Base-by-base conservation (phyloP, 2,329 filamentous ascomycete genomes). In the Thermomyces lanuginosus region DNA sequence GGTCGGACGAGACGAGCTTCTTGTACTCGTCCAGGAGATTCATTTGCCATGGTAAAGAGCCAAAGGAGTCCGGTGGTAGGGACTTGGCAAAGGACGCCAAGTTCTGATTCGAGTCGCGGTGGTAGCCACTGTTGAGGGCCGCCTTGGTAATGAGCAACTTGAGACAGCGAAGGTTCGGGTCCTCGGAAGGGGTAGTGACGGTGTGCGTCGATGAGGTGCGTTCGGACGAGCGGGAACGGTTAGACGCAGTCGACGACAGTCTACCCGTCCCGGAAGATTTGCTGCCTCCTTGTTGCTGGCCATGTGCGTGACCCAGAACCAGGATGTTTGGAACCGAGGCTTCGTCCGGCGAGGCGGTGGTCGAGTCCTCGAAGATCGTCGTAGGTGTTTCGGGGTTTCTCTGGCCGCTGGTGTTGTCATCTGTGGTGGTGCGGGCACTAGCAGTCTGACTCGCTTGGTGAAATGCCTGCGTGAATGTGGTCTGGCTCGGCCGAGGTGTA, bases 321-420 rank as follows among this genome's bases (percentile, higher is more conserved):
- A 92, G 64, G 39, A 93, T 92, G 44, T 92, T 91, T 4, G 82
- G 84, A 29, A 83, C 69, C 20, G 72, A 74, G 0, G 75, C 70
- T 37, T 79, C 79, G 30, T 86, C 80, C 0, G 78, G 77, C 0
- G 83, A 91, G 3, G 80, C 72, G 0, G 79, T 83, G 42, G 89
- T 75, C 0, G 77, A 82, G 45, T 95, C 84, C 49, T 93, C 86
- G 41, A 93, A 93, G 39, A 93, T 83, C 4, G 84, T 95, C 1
- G 86, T 86, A 0, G 84, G 84, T 0, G 84, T 95, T 55, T 95
- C 86, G 1, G 84, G 84, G 4, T 60, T 53, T 5, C 39, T 38
- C 23, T 38, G 36, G 12, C 44, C 43, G 19, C 35, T 38, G 19
- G 38, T 34, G 16, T 38, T 32, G 7, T 49, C 43, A 29, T 44